Evolutionary conservation across 129 eudicot species (phyloP).

Genomic region (Artemisia argyi): DNA sequence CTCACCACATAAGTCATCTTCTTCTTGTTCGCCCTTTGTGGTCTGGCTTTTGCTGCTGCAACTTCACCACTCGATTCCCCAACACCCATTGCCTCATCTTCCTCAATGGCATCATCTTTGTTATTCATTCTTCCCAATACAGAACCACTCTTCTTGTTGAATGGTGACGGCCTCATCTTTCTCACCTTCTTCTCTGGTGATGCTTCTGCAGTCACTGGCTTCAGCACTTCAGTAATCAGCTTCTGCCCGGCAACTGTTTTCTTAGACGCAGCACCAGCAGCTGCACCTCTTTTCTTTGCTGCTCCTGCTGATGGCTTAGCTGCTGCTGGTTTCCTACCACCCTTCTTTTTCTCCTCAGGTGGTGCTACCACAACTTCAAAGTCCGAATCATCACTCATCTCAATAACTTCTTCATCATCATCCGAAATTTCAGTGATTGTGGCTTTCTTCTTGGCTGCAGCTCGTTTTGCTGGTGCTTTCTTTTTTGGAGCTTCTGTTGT

Average conservation of each 20-base stretch:
- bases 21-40: slow-evolving; percentile 56
- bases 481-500: slow-evolving; percentile 40
- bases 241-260: slow-evolving; percentile 41
- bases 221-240: slow-evolving; percentile 58
- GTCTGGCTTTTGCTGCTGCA: slow-evolving; percentile 52
- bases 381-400: slow-evolving; percentile 49
- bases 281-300: slow-evolving; percentile 69
- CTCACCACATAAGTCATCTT: slow-evolving; percentile 57
- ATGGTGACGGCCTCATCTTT: slow-evolving; percentile 90
- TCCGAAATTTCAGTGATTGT: slow-evolving; percentile 41
- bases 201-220: slow-evolving; percentile 50
- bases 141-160: slow-evolving; percentile 89
- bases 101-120: slow-evolving; percentile 28
- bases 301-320: slow-evolving; percentile 53
- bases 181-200: slow-evolving; percentile 94
- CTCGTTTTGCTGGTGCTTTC: slow-evolving; percentile 54
- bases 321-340: slow-evolving; percentile 50
- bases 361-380: slow-evolving; percentile 36
- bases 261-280: slow-evolving; percentile 30
- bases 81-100: slow-evolving; percentile 22
- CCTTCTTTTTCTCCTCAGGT: slow-evolving; percentile 49
- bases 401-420: slow-evolving; percentile 49
- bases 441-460: slow-evolving; percentile 49
- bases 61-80: slow-evolving; percentile 40
- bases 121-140: slow-evolving; percentile 44